Evolutionary conservation across 345 rosid genomes (phyloP).

Genomic region (Lumnitzera littorea): DNA sequence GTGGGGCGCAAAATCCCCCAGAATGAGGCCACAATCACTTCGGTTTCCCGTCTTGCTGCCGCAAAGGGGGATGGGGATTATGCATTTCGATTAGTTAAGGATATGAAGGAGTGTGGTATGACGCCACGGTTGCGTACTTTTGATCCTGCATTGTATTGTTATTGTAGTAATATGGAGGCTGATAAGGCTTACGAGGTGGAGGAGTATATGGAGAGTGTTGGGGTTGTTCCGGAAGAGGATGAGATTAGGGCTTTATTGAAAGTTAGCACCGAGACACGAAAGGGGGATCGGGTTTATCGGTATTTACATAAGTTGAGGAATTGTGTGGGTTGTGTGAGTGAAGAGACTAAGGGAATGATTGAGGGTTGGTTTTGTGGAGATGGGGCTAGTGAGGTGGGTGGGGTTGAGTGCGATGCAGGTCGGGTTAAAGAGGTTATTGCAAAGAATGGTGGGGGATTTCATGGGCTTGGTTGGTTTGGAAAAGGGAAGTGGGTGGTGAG

Average conservation of each 20-base stretch:
- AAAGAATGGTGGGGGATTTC: slow-evolving; percentile 93
- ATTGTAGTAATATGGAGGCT: slow-evolving; percentile 56
- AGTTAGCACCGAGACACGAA: slow-evolving; percentile 52
- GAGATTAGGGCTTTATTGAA: slow-evolving; percentile 62
- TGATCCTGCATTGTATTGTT: slow-evolving; percentile 66
- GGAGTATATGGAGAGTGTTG: slow-evolving; percentile 48
- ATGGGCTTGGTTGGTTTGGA: slow-evolving; percentile 90
- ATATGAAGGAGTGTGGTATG: slow-evolving; percentile 35
- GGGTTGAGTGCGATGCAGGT: slow-evolving; percentile 21
- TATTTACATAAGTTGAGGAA: slow-evolving; percentile 75
- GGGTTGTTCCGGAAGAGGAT: slow-evolving; percentile 54
- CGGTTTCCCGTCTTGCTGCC: slow-evolving; percentile 60
- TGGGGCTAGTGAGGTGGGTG: slow-evolving; percentile 23
- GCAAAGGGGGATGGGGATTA: slow-evolving; percentile 67
- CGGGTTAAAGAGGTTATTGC: slow-evolving; percentile 31
- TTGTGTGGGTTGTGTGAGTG: slow-evolving; percentile 44
- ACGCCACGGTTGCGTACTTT: slow-evolving; percentile 69
- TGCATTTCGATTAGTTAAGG: slow-evolving; percentile 58
- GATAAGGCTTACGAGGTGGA: slow-evolving; percentile 76
- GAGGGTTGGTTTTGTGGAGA: slow-evolving; percentile 53
- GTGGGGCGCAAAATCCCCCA: slow-evolving; percentile 34
- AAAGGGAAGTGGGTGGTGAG: slow-evolving; percentile 57
- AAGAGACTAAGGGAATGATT: slow-evolving; percentile 43
- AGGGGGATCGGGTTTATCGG: slow-evolving; percentile 47
- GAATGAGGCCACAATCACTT: slow-evolving; percentile 65